Conservation (phyloP, 257 asterid species). For the Osmanthus fragrans region DNA sequence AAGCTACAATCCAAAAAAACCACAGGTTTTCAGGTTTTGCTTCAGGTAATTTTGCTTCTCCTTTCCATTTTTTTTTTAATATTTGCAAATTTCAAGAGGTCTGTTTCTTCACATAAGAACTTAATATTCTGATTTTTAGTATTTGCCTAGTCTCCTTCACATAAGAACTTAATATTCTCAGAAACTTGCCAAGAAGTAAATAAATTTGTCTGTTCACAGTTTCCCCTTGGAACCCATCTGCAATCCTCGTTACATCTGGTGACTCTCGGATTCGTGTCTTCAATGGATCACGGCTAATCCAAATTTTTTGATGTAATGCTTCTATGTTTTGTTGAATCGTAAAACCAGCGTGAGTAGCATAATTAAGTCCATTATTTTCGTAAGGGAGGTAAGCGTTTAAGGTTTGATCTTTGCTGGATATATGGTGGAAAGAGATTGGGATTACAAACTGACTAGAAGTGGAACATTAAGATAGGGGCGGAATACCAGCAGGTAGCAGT, state of each 20-base stretch:
- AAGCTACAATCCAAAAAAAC: constrained; percentile 44
- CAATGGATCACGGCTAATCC: constrained; percentile 57
- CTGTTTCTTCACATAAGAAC: too few relatives aligned
- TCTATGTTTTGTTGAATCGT: not conserved
- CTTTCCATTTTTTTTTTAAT: too few relatives aligned
- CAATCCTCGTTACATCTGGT: constrained; percentile 74
- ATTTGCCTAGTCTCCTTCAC: constrained; percentile 1
- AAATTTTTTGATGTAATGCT: constrained; percentile 66
- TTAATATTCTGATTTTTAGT: too few relatives aligned
- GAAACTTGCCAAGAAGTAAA: not conserved
- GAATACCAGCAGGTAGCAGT: constrained; percentile 56
- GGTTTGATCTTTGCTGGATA: too few relatives aligned
- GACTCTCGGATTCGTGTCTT: constrained; percentile 80
- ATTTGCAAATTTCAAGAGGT: too few relatives aligned
- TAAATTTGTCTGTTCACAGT: constrained; percentile 41
- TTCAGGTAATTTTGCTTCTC: constrained; percentile 54
- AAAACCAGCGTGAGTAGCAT: not conserved
- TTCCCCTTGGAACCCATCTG: constrained; percentile 64
- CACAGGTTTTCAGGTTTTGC: constrained; percentile 87
- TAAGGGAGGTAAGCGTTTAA: too few relatives aligned
- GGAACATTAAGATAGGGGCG: too few relatives aligned
- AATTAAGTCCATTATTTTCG: not conserved
- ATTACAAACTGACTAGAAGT: too few relatives aligned
- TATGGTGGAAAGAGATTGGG: too few relatives aligned
- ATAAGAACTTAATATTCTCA: too few relatives aligned